These are phyloP conservation scores for Alnus glutinosa DNA, from an alignment of 306 rosid species.

Conservation along the genomic window DNA sequence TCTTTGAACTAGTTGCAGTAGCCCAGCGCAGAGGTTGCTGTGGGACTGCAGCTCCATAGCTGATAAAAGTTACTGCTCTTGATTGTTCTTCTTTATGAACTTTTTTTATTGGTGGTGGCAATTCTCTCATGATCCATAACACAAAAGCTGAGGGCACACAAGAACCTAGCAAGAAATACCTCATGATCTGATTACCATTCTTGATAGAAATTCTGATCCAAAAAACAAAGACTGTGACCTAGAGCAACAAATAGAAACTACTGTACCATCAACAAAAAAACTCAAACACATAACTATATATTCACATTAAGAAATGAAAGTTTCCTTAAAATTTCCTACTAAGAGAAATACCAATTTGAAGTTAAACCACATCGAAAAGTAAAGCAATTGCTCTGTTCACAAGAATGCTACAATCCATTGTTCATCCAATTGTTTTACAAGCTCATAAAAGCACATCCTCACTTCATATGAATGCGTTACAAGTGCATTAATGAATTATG, in stretches of 20 bases:
- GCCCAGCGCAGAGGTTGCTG: conserved; percentile 42
- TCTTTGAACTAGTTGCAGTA: conserved; percentile 43
- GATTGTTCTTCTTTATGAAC: conserved; percentile 42
- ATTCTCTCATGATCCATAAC: conserved; percentile 70
- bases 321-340: neutral
- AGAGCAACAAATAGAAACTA: neutral
- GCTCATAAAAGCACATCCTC: neutral
- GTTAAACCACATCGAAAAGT: neutral
- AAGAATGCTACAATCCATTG: neutral
- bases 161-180: conserved; percentile 45
- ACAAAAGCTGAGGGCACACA: conserved; percentile 65
- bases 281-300: neutral
- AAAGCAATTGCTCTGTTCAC: neutral
- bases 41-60: conserved; percentile 31
- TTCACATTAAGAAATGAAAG: neutral
- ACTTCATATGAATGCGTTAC: neutral
- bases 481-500: neutral
- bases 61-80: conserved; percentile 47
- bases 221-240: neutral
- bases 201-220: neutral
- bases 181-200: neutral
- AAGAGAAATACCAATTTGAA: neutral
- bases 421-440: neutral
- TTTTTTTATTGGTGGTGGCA: conserved; percentile 48
- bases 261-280: neutral